Conservation (phyloP, 768 basidiomycete genomes). For the Dentipellis sp. region DNA sequence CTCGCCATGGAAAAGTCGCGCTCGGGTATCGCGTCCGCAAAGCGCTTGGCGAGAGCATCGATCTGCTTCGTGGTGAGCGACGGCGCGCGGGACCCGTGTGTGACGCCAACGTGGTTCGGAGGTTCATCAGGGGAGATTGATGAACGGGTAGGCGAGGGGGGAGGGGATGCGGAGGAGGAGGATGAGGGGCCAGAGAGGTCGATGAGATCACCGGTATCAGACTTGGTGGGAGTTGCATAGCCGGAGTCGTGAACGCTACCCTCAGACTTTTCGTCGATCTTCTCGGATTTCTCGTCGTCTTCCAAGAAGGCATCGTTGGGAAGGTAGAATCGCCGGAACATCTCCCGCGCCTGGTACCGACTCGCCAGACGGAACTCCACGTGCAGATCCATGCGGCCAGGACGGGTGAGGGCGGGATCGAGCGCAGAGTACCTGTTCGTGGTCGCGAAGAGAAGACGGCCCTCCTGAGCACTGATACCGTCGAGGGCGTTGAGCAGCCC, state of each 20-base stretch:
- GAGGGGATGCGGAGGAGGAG: not conserved
- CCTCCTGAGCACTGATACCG: conserved; percentile 72
- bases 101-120: conserved; percentile 1
- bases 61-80: conserved; percentile 31
- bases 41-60: conserved; percentile 40
- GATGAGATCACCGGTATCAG: not conserved
- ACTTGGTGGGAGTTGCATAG: conserved; percentile 7
- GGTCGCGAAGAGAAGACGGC: conserved; percentile 73
- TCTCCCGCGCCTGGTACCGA: conserved; percentile 51
- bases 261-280: conserved; percentile 17
- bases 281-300: conserved; percentile 8
- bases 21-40: conserved; percentile 45
- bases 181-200: not conserved
- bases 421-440: conserved; percentile 66
- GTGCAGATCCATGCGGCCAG: conserved; percentile 76
- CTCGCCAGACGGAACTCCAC: conserved; percentile 72
- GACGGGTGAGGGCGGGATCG: conserved; percentile 66
- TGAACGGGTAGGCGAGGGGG: not conserved
- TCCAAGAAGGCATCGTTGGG: conserved; percentile 24
- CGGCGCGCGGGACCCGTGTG: conserved; percentile 20
- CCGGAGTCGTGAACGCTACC: conserved; percentile 11
- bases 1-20: conserved; percentile 32
- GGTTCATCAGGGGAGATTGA: not conserved
- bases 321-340: conserved; percentile 63
- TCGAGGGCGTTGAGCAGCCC: conserved; percentile 76